Evolutionary conservation across 1,139 yeast species (phyloP).

Genomic region (Candida sp.): DNA sequence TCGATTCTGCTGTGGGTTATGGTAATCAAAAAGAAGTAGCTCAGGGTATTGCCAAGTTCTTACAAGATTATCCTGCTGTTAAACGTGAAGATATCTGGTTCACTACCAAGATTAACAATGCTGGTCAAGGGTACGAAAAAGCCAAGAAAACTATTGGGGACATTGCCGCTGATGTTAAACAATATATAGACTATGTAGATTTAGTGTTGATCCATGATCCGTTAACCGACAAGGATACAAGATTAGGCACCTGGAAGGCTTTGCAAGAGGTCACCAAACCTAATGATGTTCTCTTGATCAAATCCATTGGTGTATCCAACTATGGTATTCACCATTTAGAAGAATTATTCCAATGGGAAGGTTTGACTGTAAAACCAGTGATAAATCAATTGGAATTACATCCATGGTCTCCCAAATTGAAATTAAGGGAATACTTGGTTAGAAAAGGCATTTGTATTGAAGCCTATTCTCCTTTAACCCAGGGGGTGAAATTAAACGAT

Average conservation of each 20-base stretch:
- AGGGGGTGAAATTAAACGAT: conserved; percentile 53
- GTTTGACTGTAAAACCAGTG: conserved; percentile 33
- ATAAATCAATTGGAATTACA: conserved; percentile 45
- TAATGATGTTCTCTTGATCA: conserved; percentile 23
- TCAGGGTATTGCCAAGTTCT: conserved; percentile 34
- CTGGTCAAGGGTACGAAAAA: conserved; percentile 55
- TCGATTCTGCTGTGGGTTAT: conserved; percentile 43
- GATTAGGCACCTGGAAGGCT: conserved; percentile 39
- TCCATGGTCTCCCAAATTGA: conserved; percentile 41
- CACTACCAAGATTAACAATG: conserved; percentile 61
- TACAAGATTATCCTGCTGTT: conserved; percentile 34
- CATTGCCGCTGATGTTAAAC: conserved; percentile 26
- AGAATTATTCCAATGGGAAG: conserved; percentile 34
- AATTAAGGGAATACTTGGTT: conserved; percentile 34
- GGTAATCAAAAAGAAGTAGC: conserved; percentile 49
- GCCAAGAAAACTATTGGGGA: conserved; percentile 52
- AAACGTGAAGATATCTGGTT: conserved; percentile 31
- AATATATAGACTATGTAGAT: conserved; percentile 44
- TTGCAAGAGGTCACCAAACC: conserved; percentile 36
- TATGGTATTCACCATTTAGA: conserved; percentile 33
- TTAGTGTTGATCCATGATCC: conserved; percentile 37
- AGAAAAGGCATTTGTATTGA: conserved; percentile 48
- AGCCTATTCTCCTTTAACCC: conserved; percentile 72
- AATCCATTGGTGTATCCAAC: conserved; percentile 44
- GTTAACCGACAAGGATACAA: conserved; percentile 20